phyloP scores from a whole-genome alignment of 306 rosid genomes.

The peach (Prunus persica) region DNA sequence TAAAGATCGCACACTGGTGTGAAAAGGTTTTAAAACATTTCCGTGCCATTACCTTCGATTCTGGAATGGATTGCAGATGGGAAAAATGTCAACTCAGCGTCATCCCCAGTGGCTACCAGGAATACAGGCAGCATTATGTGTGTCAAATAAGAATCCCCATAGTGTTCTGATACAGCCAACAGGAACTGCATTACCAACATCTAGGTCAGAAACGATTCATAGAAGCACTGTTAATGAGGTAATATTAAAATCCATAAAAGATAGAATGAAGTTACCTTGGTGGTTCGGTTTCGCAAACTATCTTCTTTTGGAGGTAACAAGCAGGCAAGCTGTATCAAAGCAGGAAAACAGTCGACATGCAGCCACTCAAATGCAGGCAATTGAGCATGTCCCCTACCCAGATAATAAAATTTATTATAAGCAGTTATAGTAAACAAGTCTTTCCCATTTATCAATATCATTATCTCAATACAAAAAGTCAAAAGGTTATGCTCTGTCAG shows the following conservation, averaged over 20 bases:
- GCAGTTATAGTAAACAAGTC: constrained; percentile 24
- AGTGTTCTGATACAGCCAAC: constrained; percentile 69
- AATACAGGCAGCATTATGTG: constrained; percentile 88
- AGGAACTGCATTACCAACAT: constrained; percentile 62
- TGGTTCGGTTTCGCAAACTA: constrained; percentile 65
- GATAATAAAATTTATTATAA: constrained; percentile 27
- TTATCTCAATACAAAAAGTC: constrained; percentile 16
- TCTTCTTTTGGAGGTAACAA: constrained; percentile 92
- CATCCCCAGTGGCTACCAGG: constrained; percentile 74
- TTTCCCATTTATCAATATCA: constrained; percentile 21
- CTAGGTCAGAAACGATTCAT: constrained; percentile 27
- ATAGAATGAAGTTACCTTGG: constrained; percentile 51
- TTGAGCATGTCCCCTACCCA: constrained; percentile 67
- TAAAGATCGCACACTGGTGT: constrained; percentile 20
- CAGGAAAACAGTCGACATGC: constrained; percentile 85
- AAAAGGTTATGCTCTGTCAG: constrained; percentile 13
- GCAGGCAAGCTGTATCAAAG: constrained; percentile 76
- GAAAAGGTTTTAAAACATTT: constrained; percentile 17
- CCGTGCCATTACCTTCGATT: constrained; percentile 57
- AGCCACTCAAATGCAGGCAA: constrained; percentile 96
- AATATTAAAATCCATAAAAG: constrained; percentile 6
- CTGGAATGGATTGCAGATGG: constrained; percentile 66
- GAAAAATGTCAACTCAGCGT: constrained; percentile 68
- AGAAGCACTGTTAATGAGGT: constrained; percentile 15
- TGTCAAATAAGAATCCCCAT: constrained; percentile 78